Percentiles rank a stretch among this genome's conserved stretches.
These are phyloP conservation scores for Nadsonia commutata DNA, from an alignment of 1,139 yeast genomes.

Conservation along the genomic window DNA sequence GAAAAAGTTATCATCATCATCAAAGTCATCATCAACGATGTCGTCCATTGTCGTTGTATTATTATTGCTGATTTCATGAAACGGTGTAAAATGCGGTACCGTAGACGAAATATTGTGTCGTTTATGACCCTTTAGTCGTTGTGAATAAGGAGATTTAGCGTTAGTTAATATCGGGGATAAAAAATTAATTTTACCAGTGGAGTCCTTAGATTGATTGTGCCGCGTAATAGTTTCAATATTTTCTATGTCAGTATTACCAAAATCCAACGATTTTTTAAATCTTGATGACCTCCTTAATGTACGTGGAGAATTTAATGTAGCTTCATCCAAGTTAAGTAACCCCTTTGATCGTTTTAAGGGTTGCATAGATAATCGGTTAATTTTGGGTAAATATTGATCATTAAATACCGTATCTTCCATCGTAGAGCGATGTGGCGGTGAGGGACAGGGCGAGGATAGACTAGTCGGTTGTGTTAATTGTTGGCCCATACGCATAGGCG, in stretches of 20 bases:
- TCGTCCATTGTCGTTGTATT: too few species aligned
- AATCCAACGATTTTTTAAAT: background rate
- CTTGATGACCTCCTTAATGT: constrained; percentile 1
- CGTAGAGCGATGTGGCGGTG: too few species aligned
- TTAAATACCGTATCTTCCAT: too few species aligned
- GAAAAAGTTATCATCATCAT: background rate
- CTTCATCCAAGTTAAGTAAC: constrained; percentile 26
- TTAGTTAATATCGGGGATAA: too few species aligned
- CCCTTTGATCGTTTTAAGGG: constrained; percentile 27
- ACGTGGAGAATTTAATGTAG: constrained; percentile 17
- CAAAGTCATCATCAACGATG: background rate
- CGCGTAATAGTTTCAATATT: constrained; percentile 5
- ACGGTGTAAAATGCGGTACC: background rate
- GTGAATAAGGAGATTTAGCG: constrained; percentile 11
- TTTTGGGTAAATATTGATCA: too few species aligned
- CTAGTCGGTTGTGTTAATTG: background rate
- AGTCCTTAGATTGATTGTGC: too few species aligned
- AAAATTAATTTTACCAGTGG: too few species aligned
- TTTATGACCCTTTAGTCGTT: constrained; percentile 9
- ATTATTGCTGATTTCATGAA: background rate
- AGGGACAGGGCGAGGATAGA: background rate
- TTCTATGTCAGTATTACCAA: too few species aligned
- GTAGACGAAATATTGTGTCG: background rate
- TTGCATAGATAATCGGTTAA: too few species aligned
- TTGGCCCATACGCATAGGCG: too few species aligned